Evolutionary conservation across 257 asterid genomes (phyloP), one percentile per base, ranked within the genome.

Genomic region (Buddleja alternifolia): DNA sequence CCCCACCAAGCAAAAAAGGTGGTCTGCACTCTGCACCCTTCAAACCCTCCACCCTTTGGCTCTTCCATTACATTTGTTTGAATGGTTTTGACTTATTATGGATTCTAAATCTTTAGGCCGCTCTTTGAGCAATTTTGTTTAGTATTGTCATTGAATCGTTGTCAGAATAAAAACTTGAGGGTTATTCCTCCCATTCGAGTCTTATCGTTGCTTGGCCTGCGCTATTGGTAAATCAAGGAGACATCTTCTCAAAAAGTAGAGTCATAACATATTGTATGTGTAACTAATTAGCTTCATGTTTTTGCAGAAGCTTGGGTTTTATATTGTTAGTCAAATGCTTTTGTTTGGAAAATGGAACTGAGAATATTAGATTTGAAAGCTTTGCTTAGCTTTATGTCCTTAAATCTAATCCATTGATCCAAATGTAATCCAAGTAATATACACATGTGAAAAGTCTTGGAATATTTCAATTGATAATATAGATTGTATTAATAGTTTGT

Each of bases 371-470:
- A 41, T 37, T 46, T 10, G 44, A 36, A 2, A 50, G 11, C 10
- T 14, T 14, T 37, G 8, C 7, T 34, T 55, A 41, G 50, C 25
- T 37, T 32, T 4, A 15, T 16, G 19, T 40, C 40, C 0, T 58
- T 12, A 34, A 58, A 6, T 58, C 4, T 58, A 58, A 34, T 58
- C 0, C 29, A 10, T 25, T 11, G 2, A 29, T 44, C 29, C 60
- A 69, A 69, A n/a, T 63, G 40, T 8, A 19, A 14, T 46, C 60
- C 42, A 64, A 32, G 19, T 17, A 10, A 46, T 32, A 48, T 54
- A 16, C 16, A 9, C 14, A 6, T 20, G 40, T 53, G 52, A 40
- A 25, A 57, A 16, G 16, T 63, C 32, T 10, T 44, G 7, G 14
- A 16, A 40, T n/a, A 17, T 53, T 21, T 19, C 4, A 19, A 37